Evolutionary conservation across 2,329 filamentous ascomycete genomes (phyloP), one percentile per base, ranked within the genome.

Genomic region (Pezicula radicicola): DNA sequence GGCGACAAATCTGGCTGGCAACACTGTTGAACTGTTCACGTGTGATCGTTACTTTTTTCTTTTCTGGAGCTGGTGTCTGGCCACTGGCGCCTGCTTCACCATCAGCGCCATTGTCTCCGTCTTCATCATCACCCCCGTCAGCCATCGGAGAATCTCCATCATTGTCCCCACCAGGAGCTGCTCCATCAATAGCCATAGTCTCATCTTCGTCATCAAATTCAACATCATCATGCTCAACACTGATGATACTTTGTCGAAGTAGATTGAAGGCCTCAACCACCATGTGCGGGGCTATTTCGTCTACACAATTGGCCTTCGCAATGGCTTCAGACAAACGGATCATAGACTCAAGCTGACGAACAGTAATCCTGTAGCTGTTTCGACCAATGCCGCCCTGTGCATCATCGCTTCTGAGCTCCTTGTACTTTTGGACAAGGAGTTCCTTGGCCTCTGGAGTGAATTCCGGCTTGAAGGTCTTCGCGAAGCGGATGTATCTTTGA

Each of bases 311-410:
- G 53, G 91, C 91, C 72, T 97, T 97, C 53, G 94, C 94, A 60
- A 99, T 97, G n/a, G 94, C 94, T 71, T 99, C 94, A 50, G 88
- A 93, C 51, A 99, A 76, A 58, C 94, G 91, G 60, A 99, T 97
- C 80, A 99, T 85, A 66, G 88, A 93, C 72, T 99, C 94, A 2
- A 99, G 79, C 70, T 99, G 94, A 66, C 94, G 84, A 46, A 99
- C 94, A 0, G 94, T 99, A 68, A 99, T 99, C 54, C 94, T 87
- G 76, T 99, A 99, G 58, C 89, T 95, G 73, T 97, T 97, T 65
- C 91, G 84, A 54, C 94, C 94, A 46, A 96, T 85, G 30, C 94
- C 94, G 47, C 94, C 94, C 69, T 97, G 92, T 0, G 92, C 88
- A 64, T 99, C 94, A 66, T 97, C 92, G 35, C 89, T 85, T 55